Conservation (phyloP, 805 yeast species). For the Scheffersomyces coipomensis region DNA sequence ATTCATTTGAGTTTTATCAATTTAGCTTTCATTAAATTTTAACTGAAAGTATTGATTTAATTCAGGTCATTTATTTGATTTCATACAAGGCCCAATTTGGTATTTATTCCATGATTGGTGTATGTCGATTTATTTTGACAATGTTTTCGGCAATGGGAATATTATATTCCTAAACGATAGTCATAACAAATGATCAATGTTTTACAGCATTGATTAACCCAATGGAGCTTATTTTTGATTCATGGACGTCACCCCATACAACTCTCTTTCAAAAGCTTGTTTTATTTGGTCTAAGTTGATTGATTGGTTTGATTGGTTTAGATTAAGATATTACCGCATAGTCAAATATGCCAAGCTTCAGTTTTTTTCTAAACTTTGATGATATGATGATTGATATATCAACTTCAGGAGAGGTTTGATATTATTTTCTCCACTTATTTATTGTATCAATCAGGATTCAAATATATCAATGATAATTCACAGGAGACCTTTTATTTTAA, state of each 20-base stretch:
- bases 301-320: conserved; percentile 13
- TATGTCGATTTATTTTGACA: conserved; percentile 3
- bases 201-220: conserved; percentile 60
- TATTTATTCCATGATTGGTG: conserved; percentile 18
- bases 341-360: conserved; percentile 67
- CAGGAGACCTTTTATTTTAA: no score
- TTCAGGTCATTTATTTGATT: no score
- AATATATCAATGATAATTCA: no score
- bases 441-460: no score
- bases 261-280: conserved; percentile 25
- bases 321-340: conserved; percentile 43
- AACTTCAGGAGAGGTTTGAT: conserved; percentile 20
- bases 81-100: conserved; percentile 14
- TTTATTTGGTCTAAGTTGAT: no score
- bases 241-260: conserved; percentile 58
- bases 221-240: conserved; percentile 84
- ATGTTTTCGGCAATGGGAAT: conserved; percentile 62
- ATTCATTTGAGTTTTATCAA: conserved; percentile 18
- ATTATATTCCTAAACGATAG: conserved; percentile 64
- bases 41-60: no score
- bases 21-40: no score
- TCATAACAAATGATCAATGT: conserved; percentile 61
- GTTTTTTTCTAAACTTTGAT: no score
- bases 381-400: no score
- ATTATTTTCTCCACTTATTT: conserved; percentile 19